Evolutionary conservation across 164 flowering plant species (phyloP).

Genomic region (Warburgia ugandensis): DNA sequence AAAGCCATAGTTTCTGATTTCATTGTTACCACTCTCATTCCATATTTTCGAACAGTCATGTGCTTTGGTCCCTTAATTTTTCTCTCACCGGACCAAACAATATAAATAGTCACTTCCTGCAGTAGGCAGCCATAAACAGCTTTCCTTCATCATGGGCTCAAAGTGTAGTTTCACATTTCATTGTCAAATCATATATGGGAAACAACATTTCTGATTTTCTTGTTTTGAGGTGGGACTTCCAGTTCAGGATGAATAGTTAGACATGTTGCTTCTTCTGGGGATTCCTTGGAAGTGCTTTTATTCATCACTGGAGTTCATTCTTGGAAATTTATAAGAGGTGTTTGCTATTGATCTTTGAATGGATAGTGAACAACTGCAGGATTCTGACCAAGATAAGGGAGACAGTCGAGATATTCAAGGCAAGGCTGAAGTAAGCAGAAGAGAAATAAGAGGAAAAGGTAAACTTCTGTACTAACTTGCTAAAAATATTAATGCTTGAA

Average conservation of each 20-base stretch:
- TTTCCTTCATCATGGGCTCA: too few relatives aligned
- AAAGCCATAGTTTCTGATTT: too few relatives aligned
- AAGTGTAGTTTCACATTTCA: too few relatives aligned
- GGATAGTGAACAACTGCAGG: slow-evolving; percentile 19
- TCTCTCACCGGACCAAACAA: too few relatives aligned
- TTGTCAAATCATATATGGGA: too few relatives aligned
- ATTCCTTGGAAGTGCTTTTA: slow-evolving; percentile 33
- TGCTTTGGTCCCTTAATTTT: too few relatives aligned
- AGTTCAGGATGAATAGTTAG: slow-evolving; percentile 40
- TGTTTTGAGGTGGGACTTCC: slow-evolving; percentile 39
- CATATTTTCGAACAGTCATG: too few relatives aligned
- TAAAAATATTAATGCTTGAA: neutral
- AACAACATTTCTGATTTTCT: too few relatives aligned
- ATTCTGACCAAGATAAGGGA: slow-evolving; percentile 13
- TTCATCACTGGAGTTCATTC: neutral
- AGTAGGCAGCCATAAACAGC: too few relatives aligned
- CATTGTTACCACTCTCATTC: too few relatives aligned
- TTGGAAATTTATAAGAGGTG: neutral
- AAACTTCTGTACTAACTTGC: neutral
- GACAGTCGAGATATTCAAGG: slow-evolving; percentile 12
- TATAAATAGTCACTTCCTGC: too few relatives aligned
- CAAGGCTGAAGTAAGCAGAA: slow-evolving; percentile 14
- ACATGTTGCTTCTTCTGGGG: slow-evolving; percentile 50
- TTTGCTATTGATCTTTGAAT: neutral
- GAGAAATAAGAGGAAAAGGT: slow-evolving; percentile 9